phyloP scores from a whole-genome alignment of 305 asterid genomes.

The Fraxinus floribunda region DNA sequence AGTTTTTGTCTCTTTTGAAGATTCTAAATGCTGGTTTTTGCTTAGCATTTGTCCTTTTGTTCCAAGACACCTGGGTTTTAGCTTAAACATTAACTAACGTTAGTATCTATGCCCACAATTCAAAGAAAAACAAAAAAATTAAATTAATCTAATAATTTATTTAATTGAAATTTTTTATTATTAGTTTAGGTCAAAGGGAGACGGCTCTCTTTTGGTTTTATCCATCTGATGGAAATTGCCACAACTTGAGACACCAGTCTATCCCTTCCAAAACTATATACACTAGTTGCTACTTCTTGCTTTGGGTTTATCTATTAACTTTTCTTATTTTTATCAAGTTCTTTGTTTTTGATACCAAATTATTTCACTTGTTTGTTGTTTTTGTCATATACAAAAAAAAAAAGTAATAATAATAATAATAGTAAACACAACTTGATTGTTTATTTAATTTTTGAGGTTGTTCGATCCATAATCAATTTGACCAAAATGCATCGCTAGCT shows the following conservation, averaged over 20 bases:
- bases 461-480: background rate
- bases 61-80: slow-evolving; percentile 12
- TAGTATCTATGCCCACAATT: background rate
- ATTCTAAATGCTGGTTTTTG: slow-evolving; percentile 24
- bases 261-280: slow-evolving; percentile 16
- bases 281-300: background rate
- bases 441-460: background rate
- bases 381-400: background rate
- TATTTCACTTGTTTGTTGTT: background rate
- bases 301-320: background rate
- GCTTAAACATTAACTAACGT: background rate
- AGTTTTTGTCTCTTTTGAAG: slow-evolving; percentile 21
- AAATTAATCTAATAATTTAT: background rate
- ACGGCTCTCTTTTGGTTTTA: slow-evolving; percentile 14
- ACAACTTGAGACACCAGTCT: slow-evolving; percentile 24
- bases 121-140: background rate
- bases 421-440: background rate
- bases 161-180: background rate
- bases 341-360: background rate
- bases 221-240: slow-evolving; percentile 23
- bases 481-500: background rate
- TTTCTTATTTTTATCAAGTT: background rate
- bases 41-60: slow-evolving; percentile 15
- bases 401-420: too few relatives aligned
- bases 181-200: slow-evolving; percentile 27